These are phyloP conservation scores for Bisporella sp. DNA, from an alignment of 2,329 filamentous ascomycete species.

Conservation along the genomic window DNA sequence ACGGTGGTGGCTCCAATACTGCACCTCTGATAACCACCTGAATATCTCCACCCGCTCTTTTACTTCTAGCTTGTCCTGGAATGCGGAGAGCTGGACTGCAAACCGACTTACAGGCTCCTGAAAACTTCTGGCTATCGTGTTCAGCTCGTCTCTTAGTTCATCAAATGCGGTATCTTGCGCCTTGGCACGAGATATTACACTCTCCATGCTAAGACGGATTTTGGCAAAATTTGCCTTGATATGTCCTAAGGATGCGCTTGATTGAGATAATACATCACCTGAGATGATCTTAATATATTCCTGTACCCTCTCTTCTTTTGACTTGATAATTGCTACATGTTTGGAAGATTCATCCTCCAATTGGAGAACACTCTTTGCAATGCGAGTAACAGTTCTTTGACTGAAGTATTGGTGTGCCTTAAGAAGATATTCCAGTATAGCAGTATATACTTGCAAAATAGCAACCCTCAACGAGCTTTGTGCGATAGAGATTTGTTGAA, in stretches of 20 bases:
- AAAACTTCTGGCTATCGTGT: no score
- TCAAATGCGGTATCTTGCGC: no score
- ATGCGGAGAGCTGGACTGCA: background rate
- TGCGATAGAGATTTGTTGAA: background rate
- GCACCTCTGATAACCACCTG: slow-evolving; percentile 4
- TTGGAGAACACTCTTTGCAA: slow-evolving; percentile 9
- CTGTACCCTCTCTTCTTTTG: slow-evolving; percentile 1
- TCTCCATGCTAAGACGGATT: no score
- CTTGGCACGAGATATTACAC: no score
- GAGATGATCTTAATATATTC: slow-evolving; percentile 4
- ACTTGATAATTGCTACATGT: slow-evolving; percentile 1
- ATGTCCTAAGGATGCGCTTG: no score
- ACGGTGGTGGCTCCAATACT: slow-evolving; percentile 3
- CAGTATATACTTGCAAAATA: slow-evolving; percentile 5
- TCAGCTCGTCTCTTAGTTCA: no score
- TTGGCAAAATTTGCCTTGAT: no score
- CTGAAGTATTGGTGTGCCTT: slow-evolving; percentile 5
- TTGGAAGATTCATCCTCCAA: slow-evolving; percentile 1
- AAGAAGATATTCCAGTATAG: slow-evolving; percentile 6
- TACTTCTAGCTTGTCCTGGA: background rate
- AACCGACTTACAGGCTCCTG: background rate
- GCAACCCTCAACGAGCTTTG: background rate
- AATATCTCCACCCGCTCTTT: slow-evolving; percentile 7
- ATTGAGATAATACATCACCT: background rate
- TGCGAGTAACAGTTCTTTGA: slow-evolving; percentile 1